Evolutionary conservation across 2,329 filamentous ascomycete genomes (phyloP), one percentile per base, ranked within the genome.

Genomic region (Sclerotinia subarctica): DNA sequence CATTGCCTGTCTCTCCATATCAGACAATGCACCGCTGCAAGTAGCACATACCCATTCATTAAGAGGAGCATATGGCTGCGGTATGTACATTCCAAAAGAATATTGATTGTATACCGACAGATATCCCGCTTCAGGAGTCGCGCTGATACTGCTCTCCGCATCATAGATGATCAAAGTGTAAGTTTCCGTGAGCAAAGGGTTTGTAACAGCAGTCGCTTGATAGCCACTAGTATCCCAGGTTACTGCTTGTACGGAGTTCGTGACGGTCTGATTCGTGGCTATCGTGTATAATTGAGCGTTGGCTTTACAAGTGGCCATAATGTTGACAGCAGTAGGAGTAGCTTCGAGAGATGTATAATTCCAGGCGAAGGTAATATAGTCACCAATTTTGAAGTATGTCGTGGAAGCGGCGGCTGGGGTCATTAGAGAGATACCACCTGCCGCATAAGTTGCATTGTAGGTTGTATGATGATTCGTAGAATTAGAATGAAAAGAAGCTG

Each of bases 121-220:
- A 72, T 88, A 88, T 24, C 88, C 88, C 6, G 86, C 74, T 67
- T 84, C 78, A 3, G 85, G 79, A 1, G 80, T 77, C n/a, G 83
- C 83, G 69, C 77, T 85, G 58, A 85, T 78, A 47, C 78, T 78
- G 38, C 80, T 79, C 26, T 85, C 85, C 3, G 87, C 82, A 74
- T 90, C 87, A 76, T 85, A 84, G 75, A 90, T 82, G 68, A 89
- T 79, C 13, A 90, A 81, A 0, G 86, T 88, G 78, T 89, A 90
- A 74, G 84, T 77, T 66, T 84, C 81, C 1, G 82, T 83, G 51
- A 83, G 77, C 53, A 89, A 79, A 46, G 83, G 85, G 54, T 74
- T 71, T 32, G 68, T 60, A 8, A 74, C 69, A 1, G 81, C 77
- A 44, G 81, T 80, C n/a, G 79, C 78, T 71, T 86, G 79, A 73